Base-by-base conservation (phyloP, 768 basidiomycete genomes). In the Epithele typhae region DNA sequence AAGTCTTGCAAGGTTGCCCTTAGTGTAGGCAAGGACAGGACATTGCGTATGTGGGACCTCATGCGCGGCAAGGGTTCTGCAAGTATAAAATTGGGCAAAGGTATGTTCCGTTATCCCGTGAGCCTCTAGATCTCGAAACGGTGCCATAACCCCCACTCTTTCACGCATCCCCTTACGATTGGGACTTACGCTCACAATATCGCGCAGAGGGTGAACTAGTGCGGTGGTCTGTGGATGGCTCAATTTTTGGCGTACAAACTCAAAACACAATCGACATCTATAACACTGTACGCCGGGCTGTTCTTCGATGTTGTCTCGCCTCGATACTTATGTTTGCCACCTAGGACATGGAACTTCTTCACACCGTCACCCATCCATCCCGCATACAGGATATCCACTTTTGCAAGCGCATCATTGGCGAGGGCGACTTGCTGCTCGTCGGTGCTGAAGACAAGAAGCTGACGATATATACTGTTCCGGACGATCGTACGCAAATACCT, bases 21-120 rank as follows among this genome's bases (percentile, higher is more conserved):
- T 33, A 92, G 84, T 51, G 92, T 97, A 0, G 95, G 96, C 6
- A 85, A 83, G 58, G 96, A 98, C 59, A 75, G 78, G 53, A 90
- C 88, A 3, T 55, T 98, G 48, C 78, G 93, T 35, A 96, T 99
- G 94, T 99, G 96, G 96, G 96, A 99, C 72, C 71, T 99, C 40
- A 94, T 97, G 90, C 73, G 94, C 37, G 95, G 95, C 0, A 86
- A 87, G 63, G 90, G 91, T 3, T 81, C 81, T 10, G 92, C 91
- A 6, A 92, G 92, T 63, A 86, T 81, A 37, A 93, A 94, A 61
- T 65, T 99, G 5, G 90, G 91, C 18, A 87, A 84, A 70, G 93
- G 93, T 90, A 49, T 45, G 74, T 48, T 7, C 27, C 14, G 27
- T 14, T 30, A 14, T n/a, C n/a, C n/a, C n/a, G n/a, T 30, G 27